A percentile compares a stretch with the other conserved stretches of the same genome.
Conservation (phyloP, 2,329 filamentous ascomycete species). For the Juglanconis sp. region DNA sequence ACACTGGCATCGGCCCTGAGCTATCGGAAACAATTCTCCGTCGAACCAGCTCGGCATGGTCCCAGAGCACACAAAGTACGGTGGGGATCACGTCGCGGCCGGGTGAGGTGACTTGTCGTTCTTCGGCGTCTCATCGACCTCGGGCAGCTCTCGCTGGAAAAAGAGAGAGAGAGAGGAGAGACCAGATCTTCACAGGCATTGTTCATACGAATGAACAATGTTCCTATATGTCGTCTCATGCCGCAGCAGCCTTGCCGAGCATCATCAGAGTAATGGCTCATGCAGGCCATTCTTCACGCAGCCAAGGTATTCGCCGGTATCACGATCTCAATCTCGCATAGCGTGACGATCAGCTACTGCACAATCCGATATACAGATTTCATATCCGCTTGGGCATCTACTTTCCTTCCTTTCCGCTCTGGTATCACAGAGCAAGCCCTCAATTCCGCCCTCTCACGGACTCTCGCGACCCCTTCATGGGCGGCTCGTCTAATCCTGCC, state of each 20-base stretch:
- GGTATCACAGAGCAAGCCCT: constrained; percentile 4
- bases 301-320: background rate
- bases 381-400: background rate
- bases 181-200: no score
- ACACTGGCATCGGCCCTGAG: no score
- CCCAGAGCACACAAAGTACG: no score
- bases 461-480: background rate
- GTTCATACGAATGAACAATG: no score
- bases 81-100: no score
- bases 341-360: background rate
- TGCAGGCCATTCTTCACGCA: background rate
- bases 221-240: background rate
- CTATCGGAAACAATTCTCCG: no score
- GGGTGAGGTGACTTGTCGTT: no score
- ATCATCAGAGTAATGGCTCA: background rate
- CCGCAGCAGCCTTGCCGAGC: background rate
- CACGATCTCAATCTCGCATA: constrained; percentile 7
- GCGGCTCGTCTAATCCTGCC: constrained; percentile 6
- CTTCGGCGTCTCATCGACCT: no score
- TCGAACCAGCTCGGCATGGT: no score
- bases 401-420: background rate
- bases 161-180: no score
- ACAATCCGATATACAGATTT: background rate
- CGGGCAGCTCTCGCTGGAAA: no score
- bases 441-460: constrained; percentile 10